These are phyloP conservation scores for Pyrus pyrifolia DNA, from an alignment of 306 rosid genomes.

Conservation along the genomic window DNA sequence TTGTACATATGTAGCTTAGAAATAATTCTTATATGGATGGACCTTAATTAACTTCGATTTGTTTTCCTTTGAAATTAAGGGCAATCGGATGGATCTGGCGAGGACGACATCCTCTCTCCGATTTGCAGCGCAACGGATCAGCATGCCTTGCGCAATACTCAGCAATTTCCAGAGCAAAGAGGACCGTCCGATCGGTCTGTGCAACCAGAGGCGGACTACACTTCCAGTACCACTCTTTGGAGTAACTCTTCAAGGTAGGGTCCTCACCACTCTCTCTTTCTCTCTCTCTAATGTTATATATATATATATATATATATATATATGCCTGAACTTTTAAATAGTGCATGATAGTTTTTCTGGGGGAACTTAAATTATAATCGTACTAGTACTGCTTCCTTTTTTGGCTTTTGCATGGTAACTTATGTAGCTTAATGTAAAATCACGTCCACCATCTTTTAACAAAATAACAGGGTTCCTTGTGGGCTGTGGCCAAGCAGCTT, in stretches of 20 bases:
- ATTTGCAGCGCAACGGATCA: conserved; percentile 25
- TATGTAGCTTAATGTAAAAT: conserved; percentile 33
- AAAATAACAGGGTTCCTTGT: conserved; percentile 51
- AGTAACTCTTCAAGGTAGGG: conserved; percentile 81
- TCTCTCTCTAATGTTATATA: not conserved
- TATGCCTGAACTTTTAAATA: not conserved
- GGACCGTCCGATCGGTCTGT: conserved; percentile 34
- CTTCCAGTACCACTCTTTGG: conserved; percentile 60
- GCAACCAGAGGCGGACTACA: conserved; percentile 53
- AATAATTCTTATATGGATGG: not conserved
- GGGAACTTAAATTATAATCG: not conserved
- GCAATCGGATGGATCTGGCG: conserved; percentile 87
- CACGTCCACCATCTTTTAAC: conserved; percentile 39
- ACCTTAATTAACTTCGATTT: not conserved
- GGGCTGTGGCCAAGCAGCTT: conserved; percentile 41
- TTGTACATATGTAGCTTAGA: not conserved
- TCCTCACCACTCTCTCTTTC: not conserved
- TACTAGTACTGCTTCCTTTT: conserved; percentile 14
- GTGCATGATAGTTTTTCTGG: not conserved
- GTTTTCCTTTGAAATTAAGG: conserved; percentile 25
- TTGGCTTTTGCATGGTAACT: conserved; percentile 52
- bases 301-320: too few species aligned
- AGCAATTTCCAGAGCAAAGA: conserved; percentile 47
- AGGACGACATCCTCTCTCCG: conserved; percentile 59
- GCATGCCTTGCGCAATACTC: conserved; percentile 6